Evolutionary conservation across 805 yeast species (phyloP).

Genomic region (Diddensiella transvaalensis): DNA sequence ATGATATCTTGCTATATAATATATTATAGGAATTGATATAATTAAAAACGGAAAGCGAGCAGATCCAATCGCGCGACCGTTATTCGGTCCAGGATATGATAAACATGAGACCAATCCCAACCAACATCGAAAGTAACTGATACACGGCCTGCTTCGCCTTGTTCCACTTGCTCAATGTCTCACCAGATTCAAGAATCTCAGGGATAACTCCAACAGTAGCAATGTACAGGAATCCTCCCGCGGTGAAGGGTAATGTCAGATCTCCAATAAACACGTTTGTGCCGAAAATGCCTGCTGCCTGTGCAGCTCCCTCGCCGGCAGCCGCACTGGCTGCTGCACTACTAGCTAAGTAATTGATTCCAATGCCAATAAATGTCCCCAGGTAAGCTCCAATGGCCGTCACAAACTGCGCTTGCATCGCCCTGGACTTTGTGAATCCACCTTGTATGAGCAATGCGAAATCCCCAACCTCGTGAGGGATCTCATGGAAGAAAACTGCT

Average conservation of each 20-base stretch:
- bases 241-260: slow-evolving; percentile 63
- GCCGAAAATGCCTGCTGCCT: slow-evolving; percentile 42
- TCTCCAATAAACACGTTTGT: slow-evolving; percentile 51
- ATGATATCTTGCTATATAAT: no score
- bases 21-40: no score
- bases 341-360: slow-evolving; percentile 40
- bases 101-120: slow-evolving; percentile 60
- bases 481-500: slow-evolving; percentile 72
- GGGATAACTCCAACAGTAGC: slow-evolving; percentile 76
- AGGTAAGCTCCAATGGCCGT: slow-evolving; percentile 62
- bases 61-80: no score
- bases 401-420: slow-evolving; percentile 61
- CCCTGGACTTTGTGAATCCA: slow-evolving; percentile 63
- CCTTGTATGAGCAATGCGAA: slow-evolving; percentile 68
- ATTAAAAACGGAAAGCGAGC: no score
- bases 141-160: slow-evolving; percentile 40
- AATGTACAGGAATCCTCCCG: slow-evolving; percentile 72
- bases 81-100: slow-evolving; percentile 46
- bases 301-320: slow-evolving; percentile 3
- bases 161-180: slow-evolving; percentile 32
- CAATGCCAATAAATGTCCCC: slow-evolving; percentile 65
- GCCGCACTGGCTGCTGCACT: slow-evolving; percentile 20
- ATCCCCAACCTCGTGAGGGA: slow-evolving; percentile 81
- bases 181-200: slow-evolving; percentile 50
- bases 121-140: slow-evolving; percentile 48